Conservation (phyloP, 2,329 filamentous ascomycete genomes). For the Cladorrhinum sp. region DNA sequence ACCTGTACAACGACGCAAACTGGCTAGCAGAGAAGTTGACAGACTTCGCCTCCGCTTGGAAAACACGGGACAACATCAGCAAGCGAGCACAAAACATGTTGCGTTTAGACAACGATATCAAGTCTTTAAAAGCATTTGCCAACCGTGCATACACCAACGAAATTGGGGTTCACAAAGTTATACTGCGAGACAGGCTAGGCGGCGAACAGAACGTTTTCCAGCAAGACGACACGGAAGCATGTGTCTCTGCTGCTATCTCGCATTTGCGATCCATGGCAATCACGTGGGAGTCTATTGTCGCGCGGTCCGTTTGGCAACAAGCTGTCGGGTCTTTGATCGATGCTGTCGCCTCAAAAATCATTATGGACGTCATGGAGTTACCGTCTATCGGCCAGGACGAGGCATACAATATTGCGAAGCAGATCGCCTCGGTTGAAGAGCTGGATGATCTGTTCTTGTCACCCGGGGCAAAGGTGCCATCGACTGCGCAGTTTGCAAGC, state of each 20-base stretch:
- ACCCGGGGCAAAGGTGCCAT: slow-evolving; percentile 45
- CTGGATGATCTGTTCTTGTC: slow-evolving; percentile 58
- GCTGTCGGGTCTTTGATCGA: slow-evolving; percentile 60
- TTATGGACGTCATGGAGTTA: slow-evolving; percentile 60
- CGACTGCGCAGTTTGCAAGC: slow-evolving; percentile 58
- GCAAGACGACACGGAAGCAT: slow-evolving; percentile 51
- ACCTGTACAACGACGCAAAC: slow-evolving; percentile 64
- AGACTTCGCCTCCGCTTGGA: slow-evolving; percentile 50
- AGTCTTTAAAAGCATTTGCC: slow-evolving; percentile 57
- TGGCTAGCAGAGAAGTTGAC: slow-evolving; percentile 59
- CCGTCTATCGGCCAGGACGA: slow-evolving; percentile 61
- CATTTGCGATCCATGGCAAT: slow-evolving; percentile 53
- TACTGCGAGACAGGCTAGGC: slow-evolving; percentile 60
- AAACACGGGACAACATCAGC: slow-evolving; percentile 49
- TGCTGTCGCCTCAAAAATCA: slow-evolving; percentile 56
- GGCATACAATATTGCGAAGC: slow-evolving; percentile 57
- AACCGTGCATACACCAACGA: slow-evolving; percentile 60
- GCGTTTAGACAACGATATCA: slow-evolving; percentile 58
- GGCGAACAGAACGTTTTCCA: slow-evolving; percentile 59
- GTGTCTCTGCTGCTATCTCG: slow-evolving; percentile 51
- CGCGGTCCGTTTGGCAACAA: slow-evolving; percentile 60
- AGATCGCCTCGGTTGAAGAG: slow-evolving; percentile 55
- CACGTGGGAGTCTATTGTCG: slow-evolving; percentile 57
- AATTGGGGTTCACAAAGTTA: slow-evolving; percentile 57
- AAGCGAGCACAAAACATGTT: slow-evolving; percentile 52